phyloP scores from a whole-genome alignment of 495 filamentous ascomycete genomes.

The Penicillium cinerascens region DNA sequence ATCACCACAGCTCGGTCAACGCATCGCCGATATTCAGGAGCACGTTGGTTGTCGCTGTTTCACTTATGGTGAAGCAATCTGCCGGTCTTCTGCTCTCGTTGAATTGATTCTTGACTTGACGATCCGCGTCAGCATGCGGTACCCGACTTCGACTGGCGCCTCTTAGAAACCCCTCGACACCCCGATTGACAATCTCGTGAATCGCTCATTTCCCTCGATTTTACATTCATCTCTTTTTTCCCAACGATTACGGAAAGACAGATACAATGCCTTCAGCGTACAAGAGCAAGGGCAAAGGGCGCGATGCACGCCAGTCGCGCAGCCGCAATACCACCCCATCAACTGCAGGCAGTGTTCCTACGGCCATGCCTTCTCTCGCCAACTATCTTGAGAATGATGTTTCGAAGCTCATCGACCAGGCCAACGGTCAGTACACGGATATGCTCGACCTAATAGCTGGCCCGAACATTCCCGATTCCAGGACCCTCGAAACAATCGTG shows the following conservation, averaged over 20 bases:
- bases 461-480: conserved; percentile 69
- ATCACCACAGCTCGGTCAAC: background rate
- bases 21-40: background rate
- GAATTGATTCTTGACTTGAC: background rate
- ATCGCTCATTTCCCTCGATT: background rate
- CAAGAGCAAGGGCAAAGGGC: conserved; percentile 74
- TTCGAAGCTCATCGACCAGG: conserved; percentile 57
- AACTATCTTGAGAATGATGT: conserved; percentile 60
- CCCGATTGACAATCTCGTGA: background rate
- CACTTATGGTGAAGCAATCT: background rate
- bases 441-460: conserved; percentile 65
- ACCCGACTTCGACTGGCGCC: conserved; percentile 1
- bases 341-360: conserved; percentile 46
- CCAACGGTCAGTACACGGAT: conserved; percentile 64
- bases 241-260: background rate
- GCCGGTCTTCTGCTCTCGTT: background rate
- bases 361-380: conserved; percentile 50
- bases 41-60: background rate
- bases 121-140: conserved; percentile 11
- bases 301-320: conserved; percentile 67
- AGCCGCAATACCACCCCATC: conserved; percentile 87
- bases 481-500: conserved; percentile 64
- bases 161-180: conserved; percentile 7
- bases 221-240: background rate
- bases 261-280: conserved; percentile 44